phyloP scores from a whole-genome alignment of 768 basidiomycete species.

The Agaricus blazei region DNA sequence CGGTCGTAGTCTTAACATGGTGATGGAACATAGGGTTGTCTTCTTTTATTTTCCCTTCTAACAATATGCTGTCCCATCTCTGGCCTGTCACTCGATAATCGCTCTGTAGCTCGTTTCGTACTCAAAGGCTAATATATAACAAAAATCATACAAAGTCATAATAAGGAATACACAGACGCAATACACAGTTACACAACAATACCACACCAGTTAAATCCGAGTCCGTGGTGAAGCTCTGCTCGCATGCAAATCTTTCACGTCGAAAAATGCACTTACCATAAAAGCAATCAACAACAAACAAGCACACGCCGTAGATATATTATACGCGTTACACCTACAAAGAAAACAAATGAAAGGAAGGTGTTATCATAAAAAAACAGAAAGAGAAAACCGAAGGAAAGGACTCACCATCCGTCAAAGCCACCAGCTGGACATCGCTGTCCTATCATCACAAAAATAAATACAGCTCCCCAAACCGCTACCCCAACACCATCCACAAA shows the following conservation, averaged over 20 bases:
- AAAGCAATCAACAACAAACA: conserved; percentile 56
- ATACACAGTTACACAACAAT: no score
- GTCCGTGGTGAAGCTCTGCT: conserved; percentile 64
- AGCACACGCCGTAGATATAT: conserved; percentile 56
- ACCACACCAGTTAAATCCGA: conserved; percentile 14
- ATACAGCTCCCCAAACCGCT: conserved; percentile 52
- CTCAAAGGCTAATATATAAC: no score
- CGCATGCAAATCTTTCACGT: conserved; percentile 57
- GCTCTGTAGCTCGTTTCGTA: no score
- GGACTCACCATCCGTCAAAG: conserved; percentile 58
- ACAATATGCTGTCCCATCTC: no score
- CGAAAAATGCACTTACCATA: conserved; percentile 54
- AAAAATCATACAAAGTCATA: background rate
- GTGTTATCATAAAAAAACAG: no score
- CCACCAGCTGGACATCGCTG: conserved; percentile 58
- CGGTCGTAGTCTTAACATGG: no score
- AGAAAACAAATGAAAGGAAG: background rate
- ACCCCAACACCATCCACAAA: conserved; percentile 43
- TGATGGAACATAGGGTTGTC: no score
- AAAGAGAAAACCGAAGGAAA: background rate
- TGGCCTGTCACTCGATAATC: no score
- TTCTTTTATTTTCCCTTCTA: no score
- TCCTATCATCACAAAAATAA: conserved; percentile 57
- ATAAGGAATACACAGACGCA: no score
- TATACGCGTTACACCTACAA: conserved; percentile 67